phyloP scores from a whole-genome alignment of 2,329 filamentous ascomycete genomes.

The Ceratocystiopsis minuta region DNA sequence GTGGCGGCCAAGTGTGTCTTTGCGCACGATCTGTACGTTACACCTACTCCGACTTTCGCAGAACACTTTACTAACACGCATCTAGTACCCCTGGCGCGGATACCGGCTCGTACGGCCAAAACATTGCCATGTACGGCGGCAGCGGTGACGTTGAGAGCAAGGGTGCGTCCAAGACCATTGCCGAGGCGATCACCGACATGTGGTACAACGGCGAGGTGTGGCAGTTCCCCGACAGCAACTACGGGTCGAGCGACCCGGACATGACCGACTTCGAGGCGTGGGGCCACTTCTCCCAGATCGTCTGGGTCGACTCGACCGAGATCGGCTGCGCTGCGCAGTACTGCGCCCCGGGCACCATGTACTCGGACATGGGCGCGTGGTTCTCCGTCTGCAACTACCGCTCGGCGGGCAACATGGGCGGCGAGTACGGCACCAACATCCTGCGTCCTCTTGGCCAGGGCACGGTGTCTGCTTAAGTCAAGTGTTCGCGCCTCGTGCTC shows the following conservation, averaged over 20 bases:
- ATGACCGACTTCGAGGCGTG: constrained; percentile 44
- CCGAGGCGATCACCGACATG: constrained; percentile 54
- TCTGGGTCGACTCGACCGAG: constrained; percentile 45
- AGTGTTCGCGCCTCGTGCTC: not conserved
- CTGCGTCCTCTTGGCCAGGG: constrained; percentile 21
- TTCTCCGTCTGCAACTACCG: constrained; percentile 85
- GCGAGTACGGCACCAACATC: constrained; percentile 32
- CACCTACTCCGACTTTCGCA: too few species aligned
- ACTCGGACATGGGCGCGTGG: constrained; percentile 33
- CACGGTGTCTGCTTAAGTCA: constrained; percentile 10
- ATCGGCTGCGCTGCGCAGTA: constrained; percentile 44
- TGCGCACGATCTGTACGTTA: constrained; percentile 54
- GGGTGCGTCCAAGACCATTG: constrained; percentile 36
- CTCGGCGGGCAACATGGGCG: constrained; percentile 37
- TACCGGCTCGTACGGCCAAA: constrained; percentile 63
- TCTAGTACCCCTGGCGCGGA: constrained; percentile 31
- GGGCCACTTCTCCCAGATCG: constrained; percentile 62
- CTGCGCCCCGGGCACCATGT: constrained; percentile 34
- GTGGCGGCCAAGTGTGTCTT: constrained; percentile 54
- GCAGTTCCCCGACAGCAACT: constrained; percentile 35
- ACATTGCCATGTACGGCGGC: constrained; percentile 53
- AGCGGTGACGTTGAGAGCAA: constrained; percentile 24
- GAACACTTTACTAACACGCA: too few species aligned
- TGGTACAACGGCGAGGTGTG: constrained; percentile 77
- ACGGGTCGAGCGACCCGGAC: constrained; percentile 40